These are phyloP conservation scores for Luvunga scandens DNA, from an alignment of 345 rosid species.

Conservation along the genomic window DNA sequence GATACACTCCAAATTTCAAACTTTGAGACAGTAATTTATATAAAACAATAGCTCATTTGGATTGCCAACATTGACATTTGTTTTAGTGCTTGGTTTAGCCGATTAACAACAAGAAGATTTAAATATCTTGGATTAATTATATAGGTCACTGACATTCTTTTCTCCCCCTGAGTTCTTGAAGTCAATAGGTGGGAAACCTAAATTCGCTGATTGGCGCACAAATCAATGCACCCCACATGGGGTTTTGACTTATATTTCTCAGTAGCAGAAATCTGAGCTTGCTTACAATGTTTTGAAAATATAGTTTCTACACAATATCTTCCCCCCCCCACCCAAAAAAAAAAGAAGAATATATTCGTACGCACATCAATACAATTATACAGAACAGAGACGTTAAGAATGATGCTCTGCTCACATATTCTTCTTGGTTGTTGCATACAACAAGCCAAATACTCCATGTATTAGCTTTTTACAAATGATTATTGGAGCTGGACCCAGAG, in stretches of 20 bases:
- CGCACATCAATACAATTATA: neutral
- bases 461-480: neutral
- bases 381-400: neutral
- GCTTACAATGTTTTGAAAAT: no score
- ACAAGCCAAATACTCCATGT: neutral
- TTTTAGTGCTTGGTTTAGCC: no score
- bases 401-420: neutral
- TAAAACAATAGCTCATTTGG: no score
- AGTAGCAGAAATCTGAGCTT: neutral
- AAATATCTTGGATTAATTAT: neutral
- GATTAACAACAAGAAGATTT: neutral
- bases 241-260: neutral
- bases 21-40: neutral
- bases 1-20: neutral
- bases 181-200: conserved; percentile 17
- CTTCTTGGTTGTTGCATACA: neutral
- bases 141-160: neutral
- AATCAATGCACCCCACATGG: conserved; percentile 8
- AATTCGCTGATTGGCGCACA: neutral
- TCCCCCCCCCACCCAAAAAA: no score
- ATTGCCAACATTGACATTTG: neutral
- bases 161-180: neutral
- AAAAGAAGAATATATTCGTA: neutral
- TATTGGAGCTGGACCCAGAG: neutral
- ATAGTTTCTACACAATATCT: no score